phyloP scores from a whole-genome alignment of 2,329 filamentous ascomycete species.

The Didymella pinodella region DNA sequence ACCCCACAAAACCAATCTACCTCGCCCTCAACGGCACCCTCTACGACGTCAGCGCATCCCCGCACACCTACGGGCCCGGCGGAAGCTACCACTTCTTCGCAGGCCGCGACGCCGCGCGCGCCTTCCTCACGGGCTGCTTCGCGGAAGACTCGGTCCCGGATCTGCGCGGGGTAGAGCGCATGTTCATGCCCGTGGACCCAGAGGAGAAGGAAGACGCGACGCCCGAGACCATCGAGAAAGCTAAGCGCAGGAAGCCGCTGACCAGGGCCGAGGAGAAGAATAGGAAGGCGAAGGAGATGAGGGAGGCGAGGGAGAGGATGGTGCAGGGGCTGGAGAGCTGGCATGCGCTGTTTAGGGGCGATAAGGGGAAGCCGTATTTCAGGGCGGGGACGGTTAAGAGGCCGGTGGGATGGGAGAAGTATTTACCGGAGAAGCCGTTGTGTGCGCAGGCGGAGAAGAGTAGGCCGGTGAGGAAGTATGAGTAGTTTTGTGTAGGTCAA shows the following conservation, averaged over 20 bases:
- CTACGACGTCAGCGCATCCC: constrained; percentile 78
- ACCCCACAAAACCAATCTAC: constrained; percentile 80
- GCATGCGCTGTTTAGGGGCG: constrained; percentile 76
- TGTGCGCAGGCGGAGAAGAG: constrained; percentile 75
- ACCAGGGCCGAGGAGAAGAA: constrained; percentile 54
- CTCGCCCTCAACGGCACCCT: constrained; percentile 88
- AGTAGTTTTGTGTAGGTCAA: constrained; percentile 12
- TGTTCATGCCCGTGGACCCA: constrained; percentile 75
- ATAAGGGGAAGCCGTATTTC: constrained; percentile 79
- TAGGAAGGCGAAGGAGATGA: constrained; percentile 68
- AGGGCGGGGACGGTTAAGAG: constrained; percentile 77
- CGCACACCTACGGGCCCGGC: constrained; percentile 66
- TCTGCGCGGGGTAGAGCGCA: constrained; percentile 84
- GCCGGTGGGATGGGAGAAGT: constrained; percentile 68
- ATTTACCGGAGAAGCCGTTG: constrained; percentile 65
- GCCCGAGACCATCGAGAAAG: constrained; percentile 40
- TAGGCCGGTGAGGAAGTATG: constrained; percentile 62
- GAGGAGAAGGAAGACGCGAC: constrained; percentile 49
- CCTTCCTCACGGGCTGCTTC: constrained; percentile 94
- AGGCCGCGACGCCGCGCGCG: constrained; percentile 84
- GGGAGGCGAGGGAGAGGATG: constrained; percentile 70
- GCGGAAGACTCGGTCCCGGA: constrained; percentile 83
- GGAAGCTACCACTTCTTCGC: constrained; percentile 89
- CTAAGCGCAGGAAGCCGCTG: constrained; percentile 32
- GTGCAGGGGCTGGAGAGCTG: constrained; percentile 77